phyloP scores from a whole-genome alignment of 73 alveolate species.

The Durusdinium trenchii region DNA sequence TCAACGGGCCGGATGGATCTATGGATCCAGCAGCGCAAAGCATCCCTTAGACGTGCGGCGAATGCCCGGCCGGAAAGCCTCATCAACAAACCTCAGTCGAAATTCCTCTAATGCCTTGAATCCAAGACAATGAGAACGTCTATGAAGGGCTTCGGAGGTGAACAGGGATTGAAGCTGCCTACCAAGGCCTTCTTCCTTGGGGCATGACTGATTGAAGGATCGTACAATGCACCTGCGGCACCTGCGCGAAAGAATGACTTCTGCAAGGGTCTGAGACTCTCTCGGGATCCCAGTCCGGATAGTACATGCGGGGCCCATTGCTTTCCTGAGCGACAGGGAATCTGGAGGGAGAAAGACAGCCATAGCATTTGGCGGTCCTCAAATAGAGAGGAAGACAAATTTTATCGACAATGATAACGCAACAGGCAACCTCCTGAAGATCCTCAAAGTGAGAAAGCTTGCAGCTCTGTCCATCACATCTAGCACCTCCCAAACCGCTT shows the following conservation, averaged over 20 bases:
- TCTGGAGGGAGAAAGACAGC: background rate
- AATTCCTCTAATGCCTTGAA: background rate
- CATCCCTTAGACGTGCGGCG: too few species aligned
- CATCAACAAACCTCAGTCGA: too few species aligned
- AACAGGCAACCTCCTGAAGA: too few species aligned
- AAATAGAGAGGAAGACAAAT: too few species aligned
- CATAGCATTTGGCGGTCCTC: background rate
- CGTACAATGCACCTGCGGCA: background rate
- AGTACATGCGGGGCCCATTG: constrained; percentile 90
- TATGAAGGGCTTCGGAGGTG: background rate
- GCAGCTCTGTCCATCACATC: too few species aligned
- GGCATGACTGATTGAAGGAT: background rate
- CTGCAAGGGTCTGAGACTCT: background rate
- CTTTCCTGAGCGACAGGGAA: background rate
- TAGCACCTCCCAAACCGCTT: too few species aligned
- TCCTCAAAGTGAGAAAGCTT: too few species aligned
- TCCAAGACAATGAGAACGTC: background rate
- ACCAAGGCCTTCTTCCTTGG: background rate
- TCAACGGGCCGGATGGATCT: too few species aligned
- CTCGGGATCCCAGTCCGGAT: constrained; percentile 12
- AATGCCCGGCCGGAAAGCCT: too few species aligned
- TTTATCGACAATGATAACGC: too few species aligned
- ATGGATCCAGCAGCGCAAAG: too few species aligned
- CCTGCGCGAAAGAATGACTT: background rate
- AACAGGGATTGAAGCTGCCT: too few species aligned